A percentile compares a stretch with the other conserved stretches of the same genome.
Conservation (phyloP, 164 flowering plant genomes). For the Nymphaea colorata region DNA sequence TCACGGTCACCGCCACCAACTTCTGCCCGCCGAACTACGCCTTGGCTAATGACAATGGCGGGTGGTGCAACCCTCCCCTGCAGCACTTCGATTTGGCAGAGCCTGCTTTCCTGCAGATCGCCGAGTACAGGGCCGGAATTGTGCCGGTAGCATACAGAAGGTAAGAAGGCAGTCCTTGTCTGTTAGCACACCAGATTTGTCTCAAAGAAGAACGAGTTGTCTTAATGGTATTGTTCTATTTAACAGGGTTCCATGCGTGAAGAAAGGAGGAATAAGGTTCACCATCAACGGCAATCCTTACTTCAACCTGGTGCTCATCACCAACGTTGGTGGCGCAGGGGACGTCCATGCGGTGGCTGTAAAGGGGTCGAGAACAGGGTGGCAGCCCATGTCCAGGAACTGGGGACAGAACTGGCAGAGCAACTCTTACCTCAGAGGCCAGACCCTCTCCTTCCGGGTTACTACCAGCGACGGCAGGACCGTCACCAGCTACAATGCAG, state of each 20-base stretch:
- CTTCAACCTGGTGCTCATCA: slow-evolving; percentile 36
- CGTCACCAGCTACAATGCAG: slow-evolving; percentile 21
- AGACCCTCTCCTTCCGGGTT: slow-evolving; percentile 38
- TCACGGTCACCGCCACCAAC: slow-evolving; percentile 44
- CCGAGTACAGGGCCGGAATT: slow-evolving; percentile 43
- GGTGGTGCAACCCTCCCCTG: slow-evolving; percentile 61
- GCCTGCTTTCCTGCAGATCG: slow-evolving; percentile 46
- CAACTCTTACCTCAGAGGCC: slow-evolving; percentile 27
- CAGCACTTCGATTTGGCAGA: slow-evolving; percentile 47
- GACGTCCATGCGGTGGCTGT: slow-evolving; percentile 30
- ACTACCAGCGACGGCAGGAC: slow-evolving; percentile 37
- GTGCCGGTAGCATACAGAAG: slow-evolving; percentile 39
- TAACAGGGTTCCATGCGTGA: slow-evolving; percentile 36
- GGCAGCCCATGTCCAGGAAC: slow-evolving; percentile 40
- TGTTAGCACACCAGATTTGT: no score
- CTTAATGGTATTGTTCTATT: background rate
- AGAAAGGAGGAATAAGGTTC: slow-evolving; percentile 42
- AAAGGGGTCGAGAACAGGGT: slow-evolving; percentile 28
- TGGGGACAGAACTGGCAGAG: slow-evolving; percentile 54
- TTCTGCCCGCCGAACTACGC: slow-evolving; percentile 42
- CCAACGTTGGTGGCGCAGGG: slow-evolving; percentile 40
- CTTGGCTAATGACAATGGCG: slow-evolving; percentile 38
- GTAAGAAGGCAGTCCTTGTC: slow-evolving; percentile 5
- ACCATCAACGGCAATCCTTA: slow-evolving; percentile 38
- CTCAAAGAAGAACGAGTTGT: no score